phyloP scores from a whole-genome alignment of 192 early-diverging fungal genomes.

The Funneliformis mosseae region DNA sequence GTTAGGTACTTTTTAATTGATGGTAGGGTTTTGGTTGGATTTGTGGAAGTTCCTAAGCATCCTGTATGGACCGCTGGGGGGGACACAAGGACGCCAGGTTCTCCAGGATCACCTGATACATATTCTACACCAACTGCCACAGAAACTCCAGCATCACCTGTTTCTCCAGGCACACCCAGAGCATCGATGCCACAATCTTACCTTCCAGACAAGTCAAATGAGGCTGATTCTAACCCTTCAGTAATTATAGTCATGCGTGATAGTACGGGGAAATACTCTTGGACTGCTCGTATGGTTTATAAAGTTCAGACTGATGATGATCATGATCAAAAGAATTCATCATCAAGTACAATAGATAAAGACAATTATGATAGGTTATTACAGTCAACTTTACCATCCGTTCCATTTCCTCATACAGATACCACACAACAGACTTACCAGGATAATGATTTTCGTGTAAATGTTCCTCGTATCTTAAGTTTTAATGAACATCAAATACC shows the following conservation, averaged over 20 bases:
- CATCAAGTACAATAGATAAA: background rate
- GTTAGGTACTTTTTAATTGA: constrained; percentile 74
- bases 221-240: constrained; percentile 42
- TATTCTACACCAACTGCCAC: background rate
- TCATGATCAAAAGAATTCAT: background rate
- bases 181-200: background rate
- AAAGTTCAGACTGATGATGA: background rate
- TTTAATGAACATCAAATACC: constrained; percentile 38
- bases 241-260: constrained; percentile 67
- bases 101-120: background rate
- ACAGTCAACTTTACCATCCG: background rate
- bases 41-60: constrained; percentile 61
- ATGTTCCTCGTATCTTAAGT: background rate
- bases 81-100: background rate
- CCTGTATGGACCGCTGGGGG: background rate
- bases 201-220: constrained; percentile 5
- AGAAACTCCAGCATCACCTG: background rate
- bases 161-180: background rate
- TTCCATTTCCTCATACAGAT: background rate
- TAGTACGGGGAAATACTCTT: constrained; percentile 70
- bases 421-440: constrained; percentile 4
- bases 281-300: constrained; percentile 62
- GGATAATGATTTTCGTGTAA: background rate
- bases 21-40: constrained; percentile 63
- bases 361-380: background rate